Percentiles rank a stretch among this genome's conserved stretches.
These are phyloP conservation scores for Hypoxylon trugodes DNA, from an alignment of 495 filamentous ascomycete species.

Conservation along the genomic window DNA sequence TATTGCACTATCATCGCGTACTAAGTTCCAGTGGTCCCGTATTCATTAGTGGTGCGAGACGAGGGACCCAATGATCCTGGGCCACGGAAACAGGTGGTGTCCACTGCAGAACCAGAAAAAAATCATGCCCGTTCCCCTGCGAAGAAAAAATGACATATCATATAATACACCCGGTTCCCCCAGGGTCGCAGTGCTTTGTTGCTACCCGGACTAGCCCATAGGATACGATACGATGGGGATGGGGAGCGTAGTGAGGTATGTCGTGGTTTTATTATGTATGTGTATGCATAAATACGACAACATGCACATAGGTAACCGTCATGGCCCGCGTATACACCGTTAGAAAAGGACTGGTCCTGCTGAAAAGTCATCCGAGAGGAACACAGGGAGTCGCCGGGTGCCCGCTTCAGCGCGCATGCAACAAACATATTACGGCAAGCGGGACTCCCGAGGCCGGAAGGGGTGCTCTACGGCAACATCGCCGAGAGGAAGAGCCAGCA, in stretches of 20 bases:
- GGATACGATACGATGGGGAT: constrained; percentile 26
- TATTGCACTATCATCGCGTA: constrained; percentile 17
- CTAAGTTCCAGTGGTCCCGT: constrained; percentile 11
- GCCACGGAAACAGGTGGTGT: constrained; percentile 44
- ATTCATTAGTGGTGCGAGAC: constrained; percentile 20
- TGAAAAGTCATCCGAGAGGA: constrained; percentile 29
- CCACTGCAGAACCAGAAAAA: constrained; percentile 41
- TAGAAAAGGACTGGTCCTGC: constrained; percentile 5
- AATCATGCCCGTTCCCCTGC: constrained; percentile 25
- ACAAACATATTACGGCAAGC: constrained; percentile 24
- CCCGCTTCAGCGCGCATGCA: constrained; percentile 32
- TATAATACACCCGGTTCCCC: constrained; percentile 25
- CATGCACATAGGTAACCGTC: constrained; percentile 25
- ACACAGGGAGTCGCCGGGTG: constrained; percentile 31
- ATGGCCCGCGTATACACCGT: constrained; percentile 17
- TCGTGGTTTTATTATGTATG: constrained; percentile 30
- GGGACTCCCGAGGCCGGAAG: constrained; percentile 40
- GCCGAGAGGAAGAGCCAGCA: constrained; percentile 30
- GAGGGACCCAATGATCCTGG: constrained; percentile 44
- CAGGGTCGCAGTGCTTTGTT: constrained; percentile 23
- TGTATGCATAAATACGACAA: constrained; percentile 27
- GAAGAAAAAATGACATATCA: constrained; percentile 34
- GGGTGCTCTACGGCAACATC: constrained; percentile 33
- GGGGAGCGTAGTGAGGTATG: constrained; percentile 28
- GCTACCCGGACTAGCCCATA: constrained; percentile 28